Conservation (phyloP, 805 yeast genomes). For the Saccharomyces kudriavzevii region DNA sequence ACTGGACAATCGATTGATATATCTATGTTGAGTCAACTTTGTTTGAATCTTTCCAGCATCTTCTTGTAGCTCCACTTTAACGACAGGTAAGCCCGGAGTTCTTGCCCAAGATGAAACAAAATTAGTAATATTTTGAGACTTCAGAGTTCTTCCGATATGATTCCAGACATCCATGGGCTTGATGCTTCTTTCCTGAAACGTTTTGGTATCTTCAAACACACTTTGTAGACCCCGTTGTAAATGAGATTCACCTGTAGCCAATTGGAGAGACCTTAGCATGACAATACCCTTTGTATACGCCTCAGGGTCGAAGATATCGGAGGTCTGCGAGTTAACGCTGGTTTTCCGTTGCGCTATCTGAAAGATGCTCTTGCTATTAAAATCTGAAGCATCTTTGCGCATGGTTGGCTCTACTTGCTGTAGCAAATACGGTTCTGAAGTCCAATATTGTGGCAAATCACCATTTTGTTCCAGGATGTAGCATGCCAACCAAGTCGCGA, state of each 20-base stretch:
- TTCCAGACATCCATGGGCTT: slow-evolving; percentile 29
- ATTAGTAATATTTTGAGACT: slow-evolving; percentile 22
- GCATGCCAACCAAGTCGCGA: slow-evolving; percentile 68
- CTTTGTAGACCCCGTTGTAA: slow-evolving; percentile 15
- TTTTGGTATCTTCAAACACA: slow-evolving; percentile 10
- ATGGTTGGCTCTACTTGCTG: slow-evolving; percentile 14
- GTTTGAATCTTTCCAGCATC: slow-evolving; percentile 24
- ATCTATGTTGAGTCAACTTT: slow-evolving; percentile 35
- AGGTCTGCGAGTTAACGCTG: slow-evolving; percentile 11
- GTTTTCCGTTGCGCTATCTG: slow-evolving; percentile 9
- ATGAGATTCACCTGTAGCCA: slow-evolving; percentile 16
- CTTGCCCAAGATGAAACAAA: slow-evolving; percentile 48
- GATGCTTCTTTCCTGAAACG: slow-evolving; percentile 13
- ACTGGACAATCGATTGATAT: slow-evolving; percentile 10
- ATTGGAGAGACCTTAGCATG: slow-evolving; percentile 23
- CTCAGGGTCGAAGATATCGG: slow-evolving; percentile 26
- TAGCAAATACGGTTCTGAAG: slow-evolving; percentile 16
- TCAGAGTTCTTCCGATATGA: slow-evolving; percentile 14
- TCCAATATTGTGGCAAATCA: slow-evolving; percentile 17
- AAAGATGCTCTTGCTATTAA: slow-evolving; percentile 11
- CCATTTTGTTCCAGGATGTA: slow-evolving; percentile 31
- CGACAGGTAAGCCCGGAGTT: slow-evolving; percentile 50
- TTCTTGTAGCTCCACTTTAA: slow-evolving; percentile 30
- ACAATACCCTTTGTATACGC: slow-evolving; percentile 28
- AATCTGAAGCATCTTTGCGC: slow-evolving; percentile 9